Evolutionary conservation across 2,329 filamentous ascomycete species (phyloP).

Genomic region (Penicillium sp.): DNA sequence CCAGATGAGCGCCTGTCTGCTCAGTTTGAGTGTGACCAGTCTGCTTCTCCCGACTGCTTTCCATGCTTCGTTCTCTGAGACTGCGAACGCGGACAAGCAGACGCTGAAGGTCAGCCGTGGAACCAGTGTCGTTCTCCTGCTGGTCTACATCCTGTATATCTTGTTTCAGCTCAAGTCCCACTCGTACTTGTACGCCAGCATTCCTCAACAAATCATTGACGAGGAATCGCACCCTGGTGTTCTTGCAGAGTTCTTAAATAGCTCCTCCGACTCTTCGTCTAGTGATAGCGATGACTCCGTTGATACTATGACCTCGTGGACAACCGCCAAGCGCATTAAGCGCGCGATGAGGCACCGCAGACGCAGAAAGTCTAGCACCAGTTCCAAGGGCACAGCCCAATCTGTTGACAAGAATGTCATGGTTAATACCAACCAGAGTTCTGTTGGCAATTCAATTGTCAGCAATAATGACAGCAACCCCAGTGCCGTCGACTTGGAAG

Average conservation of each 20-base stretch:
- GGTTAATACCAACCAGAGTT: constrained; percentile 20
- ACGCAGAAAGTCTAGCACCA: constrained; percentile 74
- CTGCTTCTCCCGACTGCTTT: constrained; percentile 87
- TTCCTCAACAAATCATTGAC: constrained; percentile 88
- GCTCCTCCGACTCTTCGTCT: constrained; percentile 44
- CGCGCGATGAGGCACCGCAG: constrained; percentile 70
- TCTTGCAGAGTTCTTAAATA: constrained; percentile 75
- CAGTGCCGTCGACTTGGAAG: constrained; percentile 30
- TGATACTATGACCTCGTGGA: constrained; percentile 66
- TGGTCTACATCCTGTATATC: constrained; percentile 82
- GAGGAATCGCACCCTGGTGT: constrained; percentile 87
- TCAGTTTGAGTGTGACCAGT: constrained; percentile 88
- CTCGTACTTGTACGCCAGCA: constrained; percentile 88
- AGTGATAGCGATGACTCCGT: constrained; percentile 67
- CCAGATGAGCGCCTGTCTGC: constrained; percentile 91
- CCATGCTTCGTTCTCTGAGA: constrained; percentile 77
- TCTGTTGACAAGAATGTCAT: constrained; percentile 25
- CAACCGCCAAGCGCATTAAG: constrained; percentile 73
- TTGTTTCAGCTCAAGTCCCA: constrained; percentile 92
- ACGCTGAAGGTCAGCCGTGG: constrained; percentile 85
- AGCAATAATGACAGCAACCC: constrained; percentile 23
- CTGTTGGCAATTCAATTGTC: constrained; percentile 23
- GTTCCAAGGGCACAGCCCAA: constrained; percentile 49
- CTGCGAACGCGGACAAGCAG: constrained; percentile 62
- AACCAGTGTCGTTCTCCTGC: constrained; percentile 78